A percentile compares a stretch with the other conserved stretches of the same genome.
These are phyloP conservation scores for Isochrysis galbana DNA, from an alignment of 78 protist species.

Conservation along the genomic window DNA sequence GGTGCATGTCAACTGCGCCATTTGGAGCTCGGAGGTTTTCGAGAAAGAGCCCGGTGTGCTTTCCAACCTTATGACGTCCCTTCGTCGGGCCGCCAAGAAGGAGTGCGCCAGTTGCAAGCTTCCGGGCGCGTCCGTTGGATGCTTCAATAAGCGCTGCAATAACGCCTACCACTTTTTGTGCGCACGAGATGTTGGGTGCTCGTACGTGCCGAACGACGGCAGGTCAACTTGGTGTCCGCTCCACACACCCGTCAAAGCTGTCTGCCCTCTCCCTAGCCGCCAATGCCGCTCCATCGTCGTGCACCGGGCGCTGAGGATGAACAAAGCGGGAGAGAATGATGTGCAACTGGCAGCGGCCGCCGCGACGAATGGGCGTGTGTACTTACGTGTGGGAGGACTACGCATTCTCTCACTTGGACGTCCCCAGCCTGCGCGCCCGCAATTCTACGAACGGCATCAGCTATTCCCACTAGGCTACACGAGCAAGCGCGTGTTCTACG, in stretches of 20 bases:
- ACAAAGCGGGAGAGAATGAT: not conserved
- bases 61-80: not conserved
- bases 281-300: not conserved
- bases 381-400: not conserved
- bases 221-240: not conserved
- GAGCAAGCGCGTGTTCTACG: not conserved
- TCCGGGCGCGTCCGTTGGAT: constrained; percentile 10
- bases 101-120: not conserved
- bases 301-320: not conserved
- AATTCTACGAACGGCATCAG: not conserved
- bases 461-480: not conserved
- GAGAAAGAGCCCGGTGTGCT: not conserved
- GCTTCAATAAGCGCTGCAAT: not conserved
- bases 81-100: not conserved
- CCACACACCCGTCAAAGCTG: not conserved
- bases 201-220: not conserved
- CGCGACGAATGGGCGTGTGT: not conserved
- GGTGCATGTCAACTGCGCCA: not conserved
- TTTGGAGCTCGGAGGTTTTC: not conserved
- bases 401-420: not conserved
- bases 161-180: not conserved
- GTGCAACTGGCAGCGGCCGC: not conserved
- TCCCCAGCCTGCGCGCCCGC: not conserved
- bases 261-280: not conserved
- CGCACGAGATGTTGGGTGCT: not conserved